These are phyloP conservation scores for Sinapis alba DNA, from an alignment of 441 rosid species.

Conservation along the genomic window DNA sequence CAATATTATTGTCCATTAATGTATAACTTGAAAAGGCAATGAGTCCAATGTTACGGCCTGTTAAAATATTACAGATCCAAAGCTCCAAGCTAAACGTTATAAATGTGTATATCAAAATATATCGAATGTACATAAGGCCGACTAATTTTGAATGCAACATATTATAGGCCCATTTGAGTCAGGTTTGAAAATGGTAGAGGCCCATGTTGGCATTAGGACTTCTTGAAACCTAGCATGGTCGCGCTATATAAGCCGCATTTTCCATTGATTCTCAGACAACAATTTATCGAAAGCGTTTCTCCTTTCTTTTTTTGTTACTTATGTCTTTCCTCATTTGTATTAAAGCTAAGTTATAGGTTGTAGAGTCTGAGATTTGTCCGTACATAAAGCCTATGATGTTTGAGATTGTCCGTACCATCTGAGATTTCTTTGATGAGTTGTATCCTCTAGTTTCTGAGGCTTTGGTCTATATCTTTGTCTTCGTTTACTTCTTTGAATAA, in stretches of 20 bases:
- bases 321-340: too few species aligned
- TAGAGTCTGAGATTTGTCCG: slow-evolving; percentile 15
- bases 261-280: not conserved
- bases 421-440: slow-evolving; percentile 27
- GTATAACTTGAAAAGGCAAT: not conserved
- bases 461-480: not conserved
- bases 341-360: not conserved
- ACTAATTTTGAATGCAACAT: not conserved
- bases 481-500: not conserved
- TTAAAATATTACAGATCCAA: not conserved
- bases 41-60: not conserved
- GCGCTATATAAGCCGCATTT: slow-evolving; percentile 23
- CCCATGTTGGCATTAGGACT: slow-evolving; percentile 22
- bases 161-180: not conserved
- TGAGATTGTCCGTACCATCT: slow-evolving; percentile 45
- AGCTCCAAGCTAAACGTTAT: not conserved
- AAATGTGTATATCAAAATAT: too few species aligned
- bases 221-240: slow-evolving; percentile 12
- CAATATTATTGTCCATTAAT: not conserved
- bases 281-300: not conserved
- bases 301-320: too few species aligned
- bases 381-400: too few species aligned
- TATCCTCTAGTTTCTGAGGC: slow-evolving; percentile 36
- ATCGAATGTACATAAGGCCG: not conserved
- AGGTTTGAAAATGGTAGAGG: not conserved